phyloP scores from a whole-genome alignment of 73 alveolate genomes.

The Paramecium pentaurelia region DNA sequence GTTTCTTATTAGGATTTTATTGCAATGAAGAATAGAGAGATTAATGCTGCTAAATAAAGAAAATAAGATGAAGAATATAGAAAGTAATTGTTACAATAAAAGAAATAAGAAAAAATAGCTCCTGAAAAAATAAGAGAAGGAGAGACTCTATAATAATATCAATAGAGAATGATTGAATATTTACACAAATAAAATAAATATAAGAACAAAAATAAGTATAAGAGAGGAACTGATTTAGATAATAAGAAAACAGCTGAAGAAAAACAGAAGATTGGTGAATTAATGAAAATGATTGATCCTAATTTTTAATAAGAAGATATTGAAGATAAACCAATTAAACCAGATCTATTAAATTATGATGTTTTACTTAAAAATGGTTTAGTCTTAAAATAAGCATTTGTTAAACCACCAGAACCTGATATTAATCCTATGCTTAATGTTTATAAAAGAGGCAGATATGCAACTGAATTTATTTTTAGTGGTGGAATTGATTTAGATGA shows the following conservation, averaged over 20 bases:
- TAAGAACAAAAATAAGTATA: background rate
- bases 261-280: background rate
- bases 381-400: slow-evolving; percentile 8
- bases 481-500: slow-evolving; percentile 44
- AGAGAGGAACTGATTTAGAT: background rate
- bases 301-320: background rate
- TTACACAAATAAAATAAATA: background rate
- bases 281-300: background rate
- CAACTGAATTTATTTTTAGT: slow-evolving; percentile 26
- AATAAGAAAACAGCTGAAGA: slow-evolving; percentile 3
- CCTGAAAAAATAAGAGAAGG: background rate
- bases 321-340: background rate
- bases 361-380: background rate
- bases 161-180: background rate
- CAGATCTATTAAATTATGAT: slow-evolving; percentile 9
- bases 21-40: background rate
- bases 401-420: slow-evolving; percentile 39
- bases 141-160: background rate
- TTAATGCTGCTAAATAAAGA: background rate
- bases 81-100: background rate
- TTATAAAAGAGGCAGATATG: slow-evolving; percentile 28
- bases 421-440: slow-evolving; percentile 2
- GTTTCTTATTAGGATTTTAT: background rate
- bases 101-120: background rate
- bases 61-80: slow-evolving; percentile 5